Percentiles rank a stretch among this genome's conserved stretches.
phyloP scores from a whole-genome alignment of 2,329 filamentous ascomycete genomes.

The Phyllosticta ampelicida region DNA sequence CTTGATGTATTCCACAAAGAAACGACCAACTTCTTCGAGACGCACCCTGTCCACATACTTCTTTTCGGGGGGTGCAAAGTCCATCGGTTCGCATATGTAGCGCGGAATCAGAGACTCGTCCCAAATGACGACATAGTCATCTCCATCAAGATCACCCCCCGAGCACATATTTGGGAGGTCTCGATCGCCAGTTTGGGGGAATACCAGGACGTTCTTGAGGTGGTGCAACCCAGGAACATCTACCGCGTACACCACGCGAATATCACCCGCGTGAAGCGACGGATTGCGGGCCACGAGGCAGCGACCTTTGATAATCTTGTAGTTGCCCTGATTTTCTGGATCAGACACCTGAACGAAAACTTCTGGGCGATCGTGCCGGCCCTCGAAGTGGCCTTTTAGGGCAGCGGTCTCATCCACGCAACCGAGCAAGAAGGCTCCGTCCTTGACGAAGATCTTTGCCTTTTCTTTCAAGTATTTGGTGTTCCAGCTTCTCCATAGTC shows the following conservation, averaged over 20 bases:
- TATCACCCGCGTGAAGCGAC: conserved; percentile 84
- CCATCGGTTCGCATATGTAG: conserved; percentile 70
- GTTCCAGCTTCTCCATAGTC: conserved; percentile 80
- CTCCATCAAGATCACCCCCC: conserved; percentile 88
- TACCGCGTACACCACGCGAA: conserved; percentile 77
- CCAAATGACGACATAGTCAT: conserved; percentile 94
- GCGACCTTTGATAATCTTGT: conserved; percentile 59
- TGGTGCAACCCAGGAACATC: conserved; percentile 63
- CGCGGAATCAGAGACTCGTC: conserved; percentile 55
- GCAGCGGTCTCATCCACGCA: conserved; percentile 76
- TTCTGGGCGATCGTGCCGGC: conserved; percentile 56
- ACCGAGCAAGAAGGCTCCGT: conserved; percentile 80
- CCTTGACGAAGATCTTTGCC: conserved; percentile 67
- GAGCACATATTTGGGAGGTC: conserved; percentile 92
- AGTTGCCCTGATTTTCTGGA: conserved; percentile 41
- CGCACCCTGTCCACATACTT: conserved; percentile 52
- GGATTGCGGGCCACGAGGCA: conserved; percentile 87
- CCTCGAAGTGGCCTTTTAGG: conserved; percentile 58
- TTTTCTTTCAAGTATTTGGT: conserved; percentile 89
- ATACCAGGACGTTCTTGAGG: conserved; percentile 74
- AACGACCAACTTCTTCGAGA: conserved; percentile 63
- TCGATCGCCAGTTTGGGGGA: conserved; percentile 71
- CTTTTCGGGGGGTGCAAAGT: conserved; percentile 53
- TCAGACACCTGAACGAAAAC: conserved; percentile 78
- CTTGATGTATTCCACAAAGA: conserved; percentile 90